A percentile compares a stretch with the other conserved stretches of the same genome.
These are phyloP conservation scores for Circinella umbellata DNA, from an alignment of 371 early-diverging fungal species.

Conservation along the genomic window DNA sequence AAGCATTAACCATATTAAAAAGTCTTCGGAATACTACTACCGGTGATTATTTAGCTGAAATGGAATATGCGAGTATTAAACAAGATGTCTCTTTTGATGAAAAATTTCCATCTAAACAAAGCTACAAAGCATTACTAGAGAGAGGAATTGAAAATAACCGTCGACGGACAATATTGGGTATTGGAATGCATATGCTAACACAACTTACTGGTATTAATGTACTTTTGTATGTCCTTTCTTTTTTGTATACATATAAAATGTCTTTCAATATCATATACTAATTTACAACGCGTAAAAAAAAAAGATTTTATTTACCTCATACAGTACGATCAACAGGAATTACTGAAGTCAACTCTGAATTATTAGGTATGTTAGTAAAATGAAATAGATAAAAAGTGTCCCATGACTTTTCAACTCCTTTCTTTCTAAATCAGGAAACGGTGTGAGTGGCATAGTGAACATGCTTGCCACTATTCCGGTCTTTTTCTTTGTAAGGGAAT, in stretches of 20 bases:
- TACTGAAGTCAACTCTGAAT: conserved; percentile 40
- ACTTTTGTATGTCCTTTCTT: conserved; percentile 55
- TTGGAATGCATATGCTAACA: conserved; percentile 73
- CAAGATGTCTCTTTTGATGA: conserved; percentile 72
- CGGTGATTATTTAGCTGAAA: conserved; percentile 17
- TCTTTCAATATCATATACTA: too few species aligned
- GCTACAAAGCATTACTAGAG: conserved; percentile 46
- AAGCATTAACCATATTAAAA: conserved; percentile 74
- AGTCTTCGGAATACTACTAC: conserved; percentile 56
- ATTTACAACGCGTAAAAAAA: not conserved
- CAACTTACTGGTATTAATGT: conserved; percentile 83
- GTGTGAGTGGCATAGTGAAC: conserved; percentile 25
- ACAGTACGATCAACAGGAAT: conserved; percentile 73
- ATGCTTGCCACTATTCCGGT: conserved; percentile 30
- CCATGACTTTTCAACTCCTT: not conserved
- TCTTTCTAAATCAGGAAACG: conserved; percentile 9
- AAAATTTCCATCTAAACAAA: conserved; percentile 22
- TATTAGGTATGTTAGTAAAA: conserved; percentile 18
- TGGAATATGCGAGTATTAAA: conserved; percentile 74
- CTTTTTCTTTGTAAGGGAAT: conserved; percentile 30
- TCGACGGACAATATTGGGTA: conserved; percentile 71
- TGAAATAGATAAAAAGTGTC: not conserved
- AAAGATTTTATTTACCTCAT: conserved; percentile 63
- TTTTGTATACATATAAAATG: too few species aligned
- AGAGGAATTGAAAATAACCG: conserved; percentile 61